Percentiles rank a stretch among this genome's conserved stretches.
Evolutionary conservation across 2,329 filamentous ascomycete species (phyloP).

Genomic region (Stemphylium vesicarium): DNA sequence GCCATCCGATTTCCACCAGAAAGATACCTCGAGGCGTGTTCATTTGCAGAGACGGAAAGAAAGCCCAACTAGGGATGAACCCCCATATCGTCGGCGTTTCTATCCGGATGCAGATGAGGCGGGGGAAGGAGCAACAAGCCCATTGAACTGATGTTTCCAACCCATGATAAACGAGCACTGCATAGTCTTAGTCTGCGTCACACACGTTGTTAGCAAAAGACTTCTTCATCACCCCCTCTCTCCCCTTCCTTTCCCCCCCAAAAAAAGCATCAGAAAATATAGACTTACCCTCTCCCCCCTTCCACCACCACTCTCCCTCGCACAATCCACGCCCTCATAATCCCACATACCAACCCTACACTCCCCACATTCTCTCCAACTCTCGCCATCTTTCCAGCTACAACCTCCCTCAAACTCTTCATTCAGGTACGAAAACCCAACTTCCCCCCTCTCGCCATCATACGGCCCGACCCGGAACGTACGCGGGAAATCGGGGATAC

Average conservation of each 20-base stretch:
- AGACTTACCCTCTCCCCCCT: not conserved
- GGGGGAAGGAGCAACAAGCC: too few relatives aligned
- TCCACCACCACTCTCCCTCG: not conserved
- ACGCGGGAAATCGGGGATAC: constrained; percentile 2
- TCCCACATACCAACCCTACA: constrained; percentile 20
- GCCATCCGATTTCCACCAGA: too few relatives aligned
- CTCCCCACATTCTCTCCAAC: constrained; percentile 24
- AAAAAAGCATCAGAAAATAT: too few relatives aligned
- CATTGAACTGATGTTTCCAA: constrained; percentile 2
- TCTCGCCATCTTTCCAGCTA: constrained; percentile 21
- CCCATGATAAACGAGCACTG: constrained; percentile 23
- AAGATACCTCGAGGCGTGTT: too few relatives aligned
- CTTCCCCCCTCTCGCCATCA: not conserved
- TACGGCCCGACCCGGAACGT: constrained; percentile 12
- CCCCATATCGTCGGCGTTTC: too few relatives aligned
- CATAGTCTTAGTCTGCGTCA: constrained; percentile 13
- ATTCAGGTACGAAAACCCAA: constrained; percentile 15
- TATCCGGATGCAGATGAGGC: too few relatives aligned
- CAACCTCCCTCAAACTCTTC: constrained; percentile 1
- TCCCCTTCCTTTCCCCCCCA: too few relatives aligned
- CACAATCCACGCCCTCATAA: not conserved
- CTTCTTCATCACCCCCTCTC: not conserved
- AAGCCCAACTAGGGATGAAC: too few relatives aligned
- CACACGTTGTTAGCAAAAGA: too few relatives aligned
- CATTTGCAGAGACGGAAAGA: too few relatives aligned